Conservation (phyloP, 148 eudicot genomes). For the Camellia japonica region DNA sequence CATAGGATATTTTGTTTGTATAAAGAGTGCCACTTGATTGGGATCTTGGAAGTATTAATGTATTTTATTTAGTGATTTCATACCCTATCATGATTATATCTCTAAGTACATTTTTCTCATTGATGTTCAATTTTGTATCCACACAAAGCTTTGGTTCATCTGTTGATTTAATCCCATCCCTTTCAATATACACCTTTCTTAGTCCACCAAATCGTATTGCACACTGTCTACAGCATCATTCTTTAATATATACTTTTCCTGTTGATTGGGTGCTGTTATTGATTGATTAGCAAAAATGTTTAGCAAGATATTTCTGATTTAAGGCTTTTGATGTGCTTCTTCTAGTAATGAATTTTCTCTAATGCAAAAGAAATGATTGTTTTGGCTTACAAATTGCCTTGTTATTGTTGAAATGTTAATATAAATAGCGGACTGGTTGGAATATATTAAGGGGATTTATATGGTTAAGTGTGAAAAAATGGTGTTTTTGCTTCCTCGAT, state of each 20-base stretch:
- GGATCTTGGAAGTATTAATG: conserved; percentile 1
- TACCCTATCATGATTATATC: not conserved
- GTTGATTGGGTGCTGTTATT: not conserved
- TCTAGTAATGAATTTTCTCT: not conserved
- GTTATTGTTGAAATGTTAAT: not conserved
- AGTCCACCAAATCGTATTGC: not conserved
- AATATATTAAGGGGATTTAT: not conserved
- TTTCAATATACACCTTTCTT: not conserved
- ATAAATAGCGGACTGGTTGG: not conserved
- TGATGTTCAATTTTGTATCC: not conserved
- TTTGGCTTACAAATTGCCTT: not conserved
- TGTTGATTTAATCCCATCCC: not conserved
- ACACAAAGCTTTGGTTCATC: not conserved
- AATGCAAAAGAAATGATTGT: not conserved
- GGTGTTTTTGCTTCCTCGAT: not conserved
- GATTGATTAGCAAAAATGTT: not conserved
- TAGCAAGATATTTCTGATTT: not conserved
- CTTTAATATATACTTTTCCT: not conserved
- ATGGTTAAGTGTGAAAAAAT: not conserved
- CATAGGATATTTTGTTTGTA: not conserved
- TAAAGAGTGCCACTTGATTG: not conserved
- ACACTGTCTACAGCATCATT: not conserved
- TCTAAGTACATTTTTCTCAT: not conserved
- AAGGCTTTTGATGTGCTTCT: not conserved
- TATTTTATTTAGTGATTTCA: too few species aligned